These are phyloP conservation scores for Rhodotorula sp. DNA, from an alignment of 1,284 basidiomycete species.

Conservation along the genomic window DNA sequence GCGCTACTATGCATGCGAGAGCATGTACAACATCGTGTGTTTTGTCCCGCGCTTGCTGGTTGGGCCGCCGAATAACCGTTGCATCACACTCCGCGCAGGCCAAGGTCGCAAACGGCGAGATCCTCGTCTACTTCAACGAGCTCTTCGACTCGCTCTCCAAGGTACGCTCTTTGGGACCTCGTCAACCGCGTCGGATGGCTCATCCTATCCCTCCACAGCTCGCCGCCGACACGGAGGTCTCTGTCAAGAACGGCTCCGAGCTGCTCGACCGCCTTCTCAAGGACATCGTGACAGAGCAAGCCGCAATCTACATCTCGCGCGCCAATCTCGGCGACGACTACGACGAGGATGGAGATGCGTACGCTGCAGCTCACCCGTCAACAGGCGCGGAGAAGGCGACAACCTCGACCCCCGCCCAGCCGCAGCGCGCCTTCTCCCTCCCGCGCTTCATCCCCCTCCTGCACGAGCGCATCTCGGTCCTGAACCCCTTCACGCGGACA, in stretches of 20 bases:
- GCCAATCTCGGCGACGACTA: slow-evolving; percentile 7
- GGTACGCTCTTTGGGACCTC: slow-evolving; percentile 56
- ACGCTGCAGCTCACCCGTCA: background rate
- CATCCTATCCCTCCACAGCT: slow-evolving; percentile 61
- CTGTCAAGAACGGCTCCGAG: slow-evolving; percentile 98
- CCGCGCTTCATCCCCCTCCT: slow-evolving; percentile 93
- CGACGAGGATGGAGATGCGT: background rate
- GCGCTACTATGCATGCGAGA: slow-evolving; percentile 95
- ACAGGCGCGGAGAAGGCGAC: background rate
- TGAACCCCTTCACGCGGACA: slow-evolving; percentile 93
- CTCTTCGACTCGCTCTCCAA: slow-evolving; percentile 97
- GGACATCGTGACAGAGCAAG: slow-evolving; percentile 96
- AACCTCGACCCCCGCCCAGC: background rate
- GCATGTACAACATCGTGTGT: slow-evolving; percentile 84
- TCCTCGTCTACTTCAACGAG: slow-evolving; percentile 95
- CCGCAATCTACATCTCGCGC: slow-evolving; percentile 84
- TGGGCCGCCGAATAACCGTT: background rate
- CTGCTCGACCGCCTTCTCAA: slow-evolving; percentile 95
- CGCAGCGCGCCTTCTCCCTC: slow-evolving; percentile 76
- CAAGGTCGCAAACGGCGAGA: slow-evolving; percentile 97
- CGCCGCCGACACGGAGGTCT: slow-evolving; percentile 90
- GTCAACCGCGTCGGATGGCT: background rate
- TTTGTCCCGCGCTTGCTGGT: background rate
- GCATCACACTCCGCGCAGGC: slow-evolving; percentile 35
- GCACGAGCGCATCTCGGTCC: slow-evolving; percentile 87